These are phyloP conservation scores for Xylariaceae sp. DNA, from an alignment of 2,329 filamentous ascomycete genomes.

Conservation along the genomic window DNA sequence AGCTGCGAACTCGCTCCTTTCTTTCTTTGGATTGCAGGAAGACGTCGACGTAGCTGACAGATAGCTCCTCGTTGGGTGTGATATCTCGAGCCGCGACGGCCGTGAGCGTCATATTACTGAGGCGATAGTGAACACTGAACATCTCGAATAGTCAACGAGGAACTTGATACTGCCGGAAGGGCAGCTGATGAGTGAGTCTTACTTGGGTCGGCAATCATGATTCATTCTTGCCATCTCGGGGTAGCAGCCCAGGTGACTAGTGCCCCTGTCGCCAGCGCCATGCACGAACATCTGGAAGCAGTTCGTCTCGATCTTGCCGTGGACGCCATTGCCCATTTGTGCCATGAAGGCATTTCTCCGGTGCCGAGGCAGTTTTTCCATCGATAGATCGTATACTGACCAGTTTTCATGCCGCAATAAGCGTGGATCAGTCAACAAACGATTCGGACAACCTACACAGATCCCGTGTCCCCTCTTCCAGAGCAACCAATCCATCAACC, in stretches of 20 bases:
- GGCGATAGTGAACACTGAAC: conserved; percentile 32
- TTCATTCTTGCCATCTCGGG: conserved; percentile 35
- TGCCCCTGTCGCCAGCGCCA: conserved; percentile 21
- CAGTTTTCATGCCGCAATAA: neutral
- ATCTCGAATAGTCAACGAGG: neutral
- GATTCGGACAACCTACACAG: conserved; percentile 5
- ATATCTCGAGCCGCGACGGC: conserved; percentile 36
- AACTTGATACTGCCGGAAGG: neutral
- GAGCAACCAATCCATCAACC: conserved; percentile 13
- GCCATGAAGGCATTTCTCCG: conserved; percentile 25
- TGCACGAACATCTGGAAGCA: conserved; percentile 32
- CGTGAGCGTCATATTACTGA: conserved; percentile 34
- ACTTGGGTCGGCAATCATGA: conserved; percentile 41
- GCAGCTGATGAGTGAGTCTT: conserved; percentile 9
- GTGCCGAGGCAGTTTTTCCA: conserved; percentile 24
- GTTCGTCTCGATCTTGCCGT: conserved; percentile 33
- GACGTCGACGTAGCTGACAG: conserved; percentile 34
- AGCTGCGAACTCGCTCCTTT: conserved; percentile 27
- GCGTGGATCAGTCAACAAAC: neutral
- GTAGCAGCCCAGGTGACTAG: conserved; percentile 32
- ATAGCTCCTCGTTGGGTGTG: conserved; percentile 34
- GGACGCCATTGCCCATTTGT: conserved; percentile 30
- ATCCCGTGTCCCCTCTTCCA: conserved; percentile 17
- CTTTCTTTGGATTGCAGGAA: conserved; percentile 26
- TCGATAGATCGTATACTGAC: conserved; percentile 28